Base-by-base conservation (phyloP, 495 filamentous ascomycete species). In the Lophiostoma macrostomum region DNA sequence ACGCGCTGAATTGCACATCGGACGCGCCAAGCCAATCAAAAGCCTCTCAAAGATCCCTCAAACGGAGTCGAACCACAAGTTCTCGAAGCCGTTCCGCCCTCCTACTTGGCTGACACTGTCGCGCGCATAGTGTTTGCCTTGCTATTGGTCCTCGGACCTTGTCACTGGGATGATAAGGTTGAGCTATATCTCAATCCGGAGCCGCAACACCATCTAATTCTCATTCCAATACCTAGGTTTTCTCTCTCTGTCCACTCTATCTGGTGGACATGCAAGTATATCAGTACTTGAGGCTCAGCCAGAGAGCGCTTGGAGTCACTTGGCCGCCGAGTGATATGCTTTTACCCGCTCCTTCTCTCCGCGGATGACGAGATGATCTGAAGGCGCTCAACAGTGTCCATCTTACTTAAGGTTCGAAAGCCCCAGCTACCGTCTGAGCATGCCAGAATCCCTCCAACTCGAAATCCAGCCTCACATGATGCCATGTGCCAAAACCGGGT, bases 311-410 rank as follows among this genome's bases (percentile, higher is more conserved):
- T 46, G 30, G 41, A 34, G 5, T n/a, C 34, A 16, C 41, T 46
- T 40, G 41, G 31, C 31, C 25, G 51, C 51, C 51, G 29, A 55
- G 51, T 47, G 41, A 55, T 46, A 16, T 16, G 18, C 51, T 35
- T 55, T 55, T 55, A 55, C 18, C 51, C 51, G 51, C 41, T 39
- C 51, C 51, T 18, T 45, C 22, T 37, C 19, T 27, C 51, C 51
- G 51, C 51, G 39, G 32, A 34, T 37, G 39, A 18, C 42, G 14
- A 46, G 7, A 38, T 22, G 14, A 3, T 31, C 10, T 51, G 39
- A 20, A 40, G 51, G 51, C 22, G 23, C 41, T 34, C 12, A 5
- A 18, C 30, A 1, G 7, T 29, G 41, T 37, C 22, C 10, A 23
- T 39, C 32, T 30, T 55, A 55, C 51, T 46, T 55, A 55, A 55